Conservation (phyloP, 1,139 yeast species). For the Pichia sp. region DNA sequence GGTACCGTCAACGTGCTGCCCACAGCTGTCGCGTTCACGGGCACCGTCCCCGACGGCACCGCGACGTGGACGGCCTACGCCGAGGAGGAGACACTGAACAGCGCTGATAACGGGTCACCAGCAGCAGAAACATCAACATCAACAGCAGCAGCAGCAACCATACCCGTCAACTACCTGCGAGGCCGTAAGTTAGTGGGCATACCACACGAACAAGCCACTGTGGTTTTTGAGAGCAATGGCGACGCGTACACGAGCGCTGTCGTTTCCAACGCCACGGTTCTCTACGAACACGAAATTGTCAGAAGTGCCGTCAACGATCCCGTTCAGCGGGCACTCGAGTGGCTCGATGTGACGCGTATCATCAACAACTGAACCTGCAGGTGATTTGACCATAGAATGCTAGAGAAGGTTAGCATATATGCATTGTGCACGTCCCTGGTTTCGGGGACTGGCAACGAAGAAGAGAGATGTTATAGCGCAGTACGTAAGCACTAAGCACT, state of each 20-base stretch:
- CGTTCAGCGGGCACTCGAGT: conserved; percentile 10
- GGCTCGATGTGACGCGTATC: conserved; percentile 9
- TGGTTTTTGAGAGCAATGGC: conserved; percentile 1
- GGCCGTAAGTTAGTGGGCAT: conserved; percentile 15
- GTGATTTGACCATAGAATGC: no score
- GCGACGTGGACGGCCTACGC: conserved; percentile 5
- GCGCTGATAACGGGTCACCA: not conserved
- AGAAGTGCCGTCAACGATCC: conserved; percentile 7
- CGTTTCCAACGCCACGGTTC: not conserved
- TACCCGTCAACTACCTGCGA: conserved; percentile 12
- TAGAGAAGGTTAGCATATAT: no score
- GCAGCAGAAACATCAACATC: no score
- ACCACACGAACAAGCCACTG: conserved; percentile 1
- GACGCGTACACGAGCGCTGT: conserved; percentile 3
- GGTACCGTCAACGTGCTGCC: conserved; percentile 10
- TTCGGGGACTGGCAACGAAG: no score
- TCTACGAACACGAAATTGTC: conserved; percentile 8
- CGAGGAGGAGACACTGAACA: not conserved
- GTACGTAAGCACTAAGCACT: no score
- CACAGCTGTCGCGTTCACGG: conserved; percentile 12
- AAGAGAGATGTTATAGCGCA: no score
- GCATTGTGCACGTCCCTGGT: no score
- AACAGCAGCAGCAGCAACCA: no score
- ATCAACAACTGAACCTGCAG: no score
- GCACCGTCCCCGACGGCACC: conserved; percentile 8